Evolutionary conservation across 495 filamentous ascomycete species (phyloP).

Genomic region (Annulohypoxylon nitens): DNA sequence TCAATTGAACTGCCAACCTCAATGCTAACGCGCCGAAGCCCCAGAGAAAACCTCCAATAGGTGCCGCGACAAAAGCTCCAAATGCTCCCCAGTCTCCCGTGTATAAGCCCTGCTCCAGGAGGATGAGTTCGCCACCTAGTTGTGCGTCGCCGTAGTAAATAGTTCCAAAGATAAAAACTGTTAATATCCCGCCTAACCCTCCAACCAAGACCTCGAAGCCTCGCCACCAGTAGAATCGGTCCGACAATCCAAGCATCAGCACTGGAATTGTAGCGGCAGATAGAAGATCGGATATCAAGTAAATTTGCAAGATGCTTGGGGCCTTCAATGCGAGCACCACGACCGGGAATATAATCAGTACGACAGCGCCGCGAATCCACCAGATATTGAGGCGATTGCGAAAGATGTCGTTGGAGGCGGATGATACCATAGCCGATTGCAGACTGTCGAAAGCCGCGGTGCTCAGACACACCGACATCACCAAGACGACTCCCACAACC

Average conservation of each 20-base stretch:
- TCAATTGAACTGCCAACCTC: constrained; percentile 66
- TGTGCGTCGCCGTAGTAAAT: constrained; percentile 75
- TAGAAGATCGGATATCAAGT: constrained; percentile 79
- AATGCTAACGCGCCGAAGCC: constrained; percentile 69
- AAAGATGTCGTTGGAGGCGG: constrained; percentile 82
- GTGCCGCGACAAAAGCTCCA: constrained; percentile 83
- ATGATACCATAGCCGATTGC: constrained; percentile 82
- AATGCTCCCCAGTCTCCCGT: constrained; percentile 79
- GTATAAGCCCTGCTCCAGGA: constrained; percentile 78
- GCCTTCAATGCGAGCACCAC: constrained; percentile 77
- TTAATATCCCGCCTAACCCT: constrained; percentile 77
- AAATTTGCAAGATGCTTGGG: constrained; percentile 79
- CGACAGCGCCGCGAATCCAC: constrained; percentile 73
- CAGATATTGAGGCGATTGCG: constrained; percentile 78
- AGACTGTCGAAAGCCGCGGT: constrained; percentile 81
- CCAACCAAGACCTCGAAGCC: constrained; percentile 81
- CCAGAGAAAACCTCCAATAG: constrained; percentile 78
- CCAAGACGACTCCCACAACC: constrained; percentile 80
- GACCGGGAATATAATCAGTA: constrained; percentile 76
- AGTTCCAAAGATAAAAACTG: constrained; percentile 80
- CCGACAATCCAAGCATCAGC: constrained; percentile 73
- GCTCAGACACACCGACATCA: constrained; percentile 79
- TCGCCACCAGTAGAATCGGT: constrained; percentile 75
- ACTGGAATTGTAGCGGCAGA: constrained; percentile 77
- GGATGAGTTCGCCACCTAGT: constrained; percentile 72